Conservation (phyloP, 2,329 filamentous ascomycete species). For the Magnaporthiopsis incrustans region DNA sequence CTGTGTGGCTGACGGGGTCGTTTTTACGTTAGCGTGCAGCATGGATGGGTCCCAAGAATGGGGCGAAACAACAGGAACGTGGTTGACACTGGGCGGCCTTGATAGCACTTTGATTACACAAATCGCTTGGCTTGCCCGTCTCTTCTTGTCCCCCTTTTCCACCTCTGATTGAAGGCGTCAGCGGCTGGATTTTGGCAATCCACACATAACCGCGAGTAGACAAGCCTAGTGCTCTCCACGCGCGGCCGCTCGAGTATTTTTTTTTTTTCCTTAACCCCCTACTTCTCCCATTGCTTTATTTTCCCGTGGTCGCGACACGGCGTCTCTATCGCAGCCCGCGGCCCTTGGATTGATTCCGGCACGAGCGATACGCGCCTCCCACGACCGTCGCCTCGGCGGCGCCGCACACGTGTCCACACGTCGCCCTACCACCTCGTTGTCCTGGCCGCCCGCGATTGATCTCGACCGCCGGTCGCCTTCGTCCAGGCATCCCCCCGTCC, state of each 20-base stretch:
- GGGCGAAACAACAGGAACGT: background rate
- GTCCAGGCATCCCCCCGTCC: background rate
- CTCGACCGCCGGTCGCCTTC: background rate
- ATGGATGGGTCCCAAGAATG: background rate
- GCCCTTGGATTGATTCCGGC: background rate
- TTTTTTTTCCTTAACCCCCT: background rate
- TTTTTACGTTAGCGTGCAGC: background rate
- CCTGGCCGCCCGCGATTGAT: background rate
- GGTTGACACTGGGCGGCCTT: background rate
- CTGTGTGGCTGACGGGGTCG: background rate
- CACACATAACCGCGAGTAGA: background rate
- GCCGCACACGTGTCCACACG: background rate
- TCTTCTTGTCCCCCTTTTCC: background rate
- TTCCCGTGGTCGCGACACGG: background rate
- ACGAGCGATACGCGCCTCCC: background rate
- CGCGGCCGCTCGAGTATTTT: background rate
- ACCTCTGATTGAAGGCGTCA: background rate
- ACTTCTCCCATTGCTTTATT: background rate
- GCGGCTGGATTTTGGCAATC: background rate
- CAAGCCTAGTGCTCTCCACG: background rate
- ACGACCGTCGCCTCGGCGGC: background rate
- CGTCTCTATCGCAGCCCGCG: background rate
- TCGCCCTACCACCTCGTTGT: background rate
- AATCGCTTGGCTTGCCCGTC: background rate
- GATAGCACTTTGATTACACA: constrained; percentile 6